Evolutionary conservation across 2,329 filamentous ascomycete species (phyloP), one percentile per base, ranked within the genome.

Genomic region (Lasiodiplodia hormozganensis): DNA sequence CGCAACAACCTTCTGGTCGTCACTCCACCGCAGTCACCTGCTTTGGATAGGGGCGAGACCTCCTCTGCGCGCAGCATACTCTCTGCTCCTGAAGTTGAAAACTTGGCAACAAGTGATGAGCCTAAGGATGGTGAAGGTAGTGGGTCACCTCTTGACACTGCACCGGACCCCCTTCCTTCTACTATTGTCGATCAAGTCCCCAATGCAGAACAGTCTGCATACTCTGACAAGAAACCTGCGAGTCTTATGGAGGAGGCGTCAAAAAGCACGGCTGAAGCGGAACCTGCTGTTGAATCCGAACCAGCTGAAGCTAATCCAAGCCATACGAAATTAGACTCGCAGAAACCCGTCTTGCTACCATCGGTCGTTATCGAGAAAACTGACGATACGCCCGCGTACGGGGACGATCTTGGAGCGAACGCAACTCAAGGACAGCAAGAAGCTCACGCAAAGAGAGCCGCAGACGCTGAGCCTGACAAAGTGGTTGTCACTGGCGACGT

Each of bases 1-100:
- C 78, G 80, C 70, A 87, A 88, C 78, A 88, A 88, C 72, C 73
- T 85, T 56, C 73, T 86, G 23, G 71, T 77, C 38, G 79, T 82
- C 49, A 76, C 75, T 43, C 43, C 53, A 25, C 58, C 14, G 6
- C 43, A 38, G n/a, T 25, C 28, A 2, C 60, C 31, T 31, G 18
- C n/a, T 14, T 12, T 52, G 7, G 60, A 52, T 14, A 52, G 14
- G 21, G 34, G 62, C 4, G 57, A 56, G 11, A 12, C 18, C 1
- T 21, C 23, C 2, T 52, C 40, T 16, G 23, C 51, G 25, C 53
- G 36, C 25, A 54, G 40, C n/a, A 14, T 25, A 2, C 18, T 53
- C n/a, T 68, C 67, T 31, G 51, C 58, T 38, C 51, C 67, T 40
- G 67, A 65, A 40, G 43, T 36, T 14, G 51, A 43, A 53, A 23